Evolutionary conservation across 2,329 filamentous ascomycete species (phyloP), one percentile per base, ranked within the genome.

Genomic region (Akanthomyces dipterigenus): DNA sequence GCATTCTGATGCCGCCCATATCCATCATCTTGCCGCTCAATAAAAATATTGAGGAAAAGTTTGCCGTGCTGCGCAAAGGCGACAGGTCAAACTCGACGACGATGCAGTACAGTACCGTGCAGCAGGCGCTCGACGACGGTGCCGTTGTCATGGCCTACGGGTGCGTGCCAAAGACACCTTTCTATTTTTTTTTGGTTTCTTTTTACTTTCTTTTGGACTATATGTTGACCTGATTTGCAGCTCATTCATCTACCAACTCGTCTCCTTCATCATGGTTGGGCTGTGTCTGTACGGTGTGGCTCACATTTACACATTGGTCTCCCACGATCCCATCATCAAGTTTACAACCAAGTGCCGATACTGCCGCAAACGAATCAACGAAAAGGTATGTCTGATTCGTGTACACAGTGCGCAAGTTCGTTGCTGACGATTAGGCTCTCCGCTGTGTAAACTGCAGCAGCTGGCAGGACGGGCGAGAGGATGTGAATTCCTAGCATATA

Each of bases 141-240:
- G 88, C 88, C 1, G 82, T 91, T 1, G 82, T 91, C 22, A 79
- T 90, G 76, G 86, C 88, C 1, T 91, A 89, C 65, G 88, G 88
- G 80, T 87, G 68, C 55, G 31, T 34, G 31, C 31, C 31, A 34
- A 34, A 8, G n/a, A n/a, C n/a, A n/a, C n/a, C n/a, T n/a, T n/a
- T n/a, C n/a, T n/a, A n/a, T n/a, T n/a, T n/a, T n/a, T n/a, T n/a
- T n/a, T n/a, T n/a, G n/a, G n/a, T n/a, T n/a, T n/a, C n/a, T n/a
- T n/a, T n/a, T n/a, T n/a, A n/a, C n/a, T n/a, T n/a, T n/a, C n/a
- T n/a, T n/a, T n/a, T n/a, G n/a, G n/a, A n/a, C n/a, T 11, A 5
- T 9, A 5, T 26, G 20, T 12, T 60, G 26, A 51, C 42, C 2
- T 18, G 16, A 11, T 7, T 38, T 38, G 12, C 11, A 85, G 82